A percentile compares a stretch with the other conserved stretches of the same genome.
Evolutionary conservation across 1,139 yeast species (phyloP).

Genomic region (Fermentozyma sake): DNA sequence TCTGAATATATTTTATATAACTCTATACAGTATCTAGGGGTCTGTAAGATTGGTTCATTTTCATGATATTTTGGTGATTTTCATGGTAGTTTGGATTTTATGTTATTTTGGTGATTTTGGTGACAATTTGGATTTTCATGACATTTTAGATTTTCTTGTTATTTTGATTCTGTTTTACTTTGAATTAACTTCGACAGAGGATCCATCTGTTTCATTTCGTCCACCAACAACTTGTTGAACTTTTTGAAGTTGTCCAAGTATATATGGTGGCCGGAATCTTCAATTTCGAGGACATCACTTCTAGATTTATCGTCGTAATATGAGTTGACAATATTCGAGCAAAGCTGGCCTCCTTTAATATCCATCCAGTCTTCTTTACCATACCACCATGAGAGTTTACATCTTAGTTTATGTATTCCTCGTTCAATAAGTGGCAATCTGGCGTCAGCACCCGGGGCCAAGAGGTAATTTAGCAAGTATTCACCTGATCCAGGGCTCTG

Average conservation of each 20-base stretch:
- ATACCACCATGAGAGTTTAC: constrained; percentile 63
- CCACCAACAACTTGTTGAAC: constrained; percentile 47
- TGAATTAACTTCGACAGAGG: background rate
- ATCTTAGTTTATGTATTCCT: constrained; percentile 43
- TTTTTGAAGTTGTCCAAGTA: constrained; percentile 55
- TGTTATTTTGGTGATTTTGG: too few relatives aligned
- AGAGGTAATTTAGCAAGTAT: constrained; percentile 61
- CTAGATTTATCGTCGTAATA: constrained; percentile 17
- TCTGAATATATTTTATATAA: too few relatives aligned
- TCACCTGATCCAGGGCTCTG: constrained; percentile 74
- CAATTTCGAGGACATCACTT: constrained; percentile 43
- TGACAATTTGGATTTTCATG: too few relatives aligned
- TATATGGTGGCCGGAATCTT: constrained; percentile 65
- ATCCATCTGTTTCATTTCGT: constrained; percentile 34
- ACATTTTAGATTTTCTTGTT: too few relatives aligned
- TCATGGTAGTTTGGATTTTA: too few relatives aligned
- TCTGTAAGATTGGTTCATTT: too few relatives aligned
- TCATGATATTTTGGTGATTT: too few relatives aligned
- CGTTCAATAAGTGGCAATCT: constrained; percentile 54
- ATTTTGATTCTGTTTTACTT: constrained; percentile 13
- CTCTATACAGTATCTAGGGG: too few relatives aligned
- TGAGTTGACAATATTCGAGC: constrained; percentile 32
- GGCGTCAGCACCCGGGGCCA: constrained; percentile 76
- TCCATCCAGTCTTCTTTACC: constrained; percentile 84
- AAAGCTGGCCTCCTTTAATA: constrained; percentile 46